A percentile compares a stretch with the other conserved stretches of the same genome.
Evolutionary conservation across 2,329 filamentous ascomycete genomes (phyloP).

Genomic region (Diaporthe batatas): DNA sequence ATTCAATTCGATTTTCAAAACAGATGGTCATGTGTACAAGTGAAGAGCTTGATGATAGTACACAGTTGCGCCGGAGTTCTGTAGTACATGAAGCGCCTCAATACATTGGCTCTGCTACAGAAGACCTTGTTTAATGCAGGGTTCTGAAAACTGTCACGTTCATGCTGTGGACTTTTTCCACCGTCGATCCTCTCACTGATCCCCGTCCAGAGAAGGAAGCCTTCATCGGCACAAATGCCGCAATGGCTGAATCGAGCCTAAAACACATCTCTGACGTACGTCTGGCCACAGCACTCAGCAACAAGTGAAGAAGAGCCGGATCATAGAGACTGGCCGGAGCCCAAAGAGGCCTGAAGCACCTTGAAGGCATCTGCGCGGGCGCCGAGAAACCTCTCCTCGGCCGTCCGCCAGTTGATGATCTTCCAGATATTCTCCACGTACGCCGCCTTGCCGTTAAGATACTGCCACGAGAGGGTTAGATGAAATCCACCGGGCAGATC

Average conservation of each 20-base stretch:
- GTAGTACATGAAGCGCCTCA: too few species aligned
- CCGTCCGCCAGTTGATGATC: slow-evolving; percentile 82
- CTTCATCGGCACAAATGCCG: background rate
- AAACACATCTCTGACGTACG: background rate
- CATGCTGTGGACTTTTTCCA: too few species aligned
- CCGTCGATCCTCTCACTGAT: background rate
- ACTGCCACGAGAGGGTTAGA: slow-evolving; percentile 62
- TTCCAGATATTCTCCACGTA: slow-evolving; percentile 85
- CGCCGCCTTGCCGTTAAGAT: slow-evolving; percentile 80
- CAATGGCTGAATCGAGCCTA: background rate
- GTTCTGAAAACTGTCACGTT: too few species aligned
- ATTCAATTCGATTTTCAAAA: too few species aligned
- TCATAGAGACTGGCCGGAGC: background rate
- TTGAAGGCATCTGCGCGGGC: slow-evolving; percentile 61
- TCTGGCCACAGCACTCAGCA: background rate
- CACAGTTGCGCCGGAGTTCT: too few species aligned
- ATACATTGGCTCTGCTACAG: too few species aligned
- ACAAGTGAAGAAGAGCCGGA: background rate
- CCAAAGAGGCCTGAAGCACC: slow-evolving; percentile 19
- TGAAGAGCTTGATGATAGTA: too few species aligned
- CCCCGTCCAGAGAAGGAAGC: background rate
- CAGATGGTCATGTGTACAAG: too few species aligned
- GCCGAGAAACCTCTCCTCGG: slow-evolving; percentile 72
- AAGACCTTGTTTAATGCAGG: too few species aligned
- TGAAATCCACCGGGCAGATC: background rate